A percentile compares a stretch with the other conserved stretches of the same genome.
phyloP scores from a whole-genome alignment of 352 stramenopile species.

The Saprolegnia diclina region DNA sequence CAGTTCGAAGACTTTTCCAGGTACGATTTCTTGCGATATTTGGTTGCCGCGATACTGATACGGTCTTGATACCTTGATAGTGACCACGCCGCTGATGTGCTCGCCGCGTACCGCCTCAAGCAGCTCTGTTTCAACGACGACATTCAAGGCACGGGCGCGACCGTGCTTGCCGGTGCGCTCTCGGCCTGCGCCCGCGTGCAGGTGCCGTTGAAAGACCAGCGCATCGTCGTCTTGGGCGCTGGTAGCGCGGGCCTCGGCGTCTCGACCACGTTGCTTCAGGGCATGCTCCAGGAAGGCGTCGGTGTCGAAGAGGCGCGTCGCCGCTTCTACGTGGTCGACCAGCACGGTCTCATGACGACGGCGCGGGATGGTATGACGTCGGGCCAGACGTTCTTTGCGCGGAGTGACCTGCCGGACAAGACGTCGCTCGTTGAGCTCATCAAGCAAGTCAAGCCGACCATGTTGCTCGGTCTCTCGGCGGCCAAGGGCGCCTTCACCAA shows the following conservation, averaged over 20 bases:
- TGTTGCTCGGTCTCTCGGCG: conserved; percentile 91
- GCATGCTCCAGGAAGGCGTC: conserved; percentile 87
- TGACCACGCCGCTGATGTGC: conserved; percentile 80
- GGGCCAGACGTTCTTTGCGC: conserved; percentile 77
- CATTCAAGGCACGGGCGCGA: conserved; percentile 96
- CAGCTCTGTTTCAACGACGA: conserved; percentile 97
- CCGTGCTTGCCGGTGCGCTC: conserved; percentile 86
- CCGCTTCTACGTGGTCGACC: conserved; percentile 76
- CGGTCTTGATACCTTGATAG: conserved; percentile 26
- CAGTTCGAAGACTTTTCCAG: conserved; percentile 97
- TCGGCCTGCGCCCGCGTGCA: conserved; percentile 65
- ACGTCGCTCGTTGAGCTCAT: conserved; percentile 76
- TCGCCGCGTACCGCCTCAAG: conserved; percentile 93
- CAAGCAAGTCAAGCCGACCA: conserved; percentile 88
- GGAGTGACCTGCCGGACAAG: conserved; percentile 60
- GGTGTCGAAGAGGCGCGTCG: conserved; percentile 58
- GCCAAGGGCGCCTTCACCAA: conserved; percentile 82
- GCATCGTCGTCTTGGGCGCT: conserved; percentile 93
- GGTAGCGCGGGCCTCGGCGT: conserved; percentile 93
- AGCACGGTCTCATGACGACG: conserved; percentile 59
- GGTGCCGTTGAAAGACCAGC: conserved; percentile 87
- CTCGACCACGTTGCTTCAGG: conserved; percentile 80
- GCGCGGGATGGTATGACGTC: conserved; percentile 50
- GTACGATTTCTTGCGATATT: not conserved
- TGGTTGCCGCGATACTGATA: conserved; percentile 13